A percentile compares a stretch with the other conserved stretches of the same genome.
These are phyloP conservation scores for Hemileccinum rubropunctum DNA, from an alignment of 768 basidiomycete genomes.

Conservation along the genomic window DNA sequence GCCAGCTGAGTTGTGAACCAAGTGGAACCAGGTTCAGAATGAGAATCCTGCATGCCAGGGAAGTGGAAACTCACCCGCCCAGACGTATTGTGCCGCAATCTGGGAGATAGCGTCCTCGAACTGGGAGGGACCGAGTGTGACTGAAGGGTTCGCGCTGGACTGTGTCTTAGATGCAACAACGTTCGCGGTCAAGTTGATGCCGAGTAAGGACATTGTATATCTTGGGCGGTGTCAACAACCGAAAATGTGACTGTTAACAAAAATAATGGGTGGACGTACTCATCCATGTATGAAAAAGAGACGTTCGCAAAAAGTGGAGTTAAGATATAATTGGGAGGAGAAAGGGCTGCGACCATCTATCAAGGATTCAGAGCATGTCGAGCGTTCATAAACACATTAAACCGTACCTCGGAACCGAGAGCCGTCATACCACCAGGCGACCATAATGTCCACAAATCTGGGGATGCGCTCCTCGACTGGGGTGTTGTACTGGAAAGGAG, in stretches of 20 bases:
- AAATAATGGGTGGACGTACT: no score
- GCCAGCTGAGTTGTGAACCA: background rate
- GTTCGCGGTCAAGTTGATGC: background rate
- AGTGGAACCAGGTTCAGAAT: no score
- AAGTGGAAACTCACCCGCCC: background rate
- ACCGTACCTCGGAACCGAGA: background rate
- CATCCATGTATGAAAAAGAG: no score
- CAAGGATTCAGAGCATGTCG: no score
- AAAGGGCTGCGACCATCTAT: no score
- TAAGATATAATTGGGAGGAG: no score
- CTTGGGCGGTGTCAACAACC: background rate
- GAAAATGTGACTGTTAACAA: no score
- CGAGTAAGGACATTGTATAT: background rate
- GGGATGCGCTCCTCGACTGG: background rate
- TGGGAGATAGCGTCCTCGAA: background rate
- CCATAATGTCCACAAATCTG: background rate
- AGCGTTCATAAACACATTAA: no score
- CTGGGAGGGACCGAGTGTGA: background rate
- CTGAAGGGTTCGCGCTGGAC: background rate
- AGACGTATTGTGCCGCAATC: background rate
- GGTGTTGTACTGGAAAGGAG: background rate
- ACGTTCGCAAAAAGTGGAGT: no score
- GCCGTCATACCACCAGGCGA: background rate
- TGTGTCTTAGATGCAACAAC: background rate
- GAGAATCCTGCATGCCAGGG: no score